Base-by-base conservation (phyloP, 1,284 basidiomycete species). In the Leccinum griseonigrum region DNA sequence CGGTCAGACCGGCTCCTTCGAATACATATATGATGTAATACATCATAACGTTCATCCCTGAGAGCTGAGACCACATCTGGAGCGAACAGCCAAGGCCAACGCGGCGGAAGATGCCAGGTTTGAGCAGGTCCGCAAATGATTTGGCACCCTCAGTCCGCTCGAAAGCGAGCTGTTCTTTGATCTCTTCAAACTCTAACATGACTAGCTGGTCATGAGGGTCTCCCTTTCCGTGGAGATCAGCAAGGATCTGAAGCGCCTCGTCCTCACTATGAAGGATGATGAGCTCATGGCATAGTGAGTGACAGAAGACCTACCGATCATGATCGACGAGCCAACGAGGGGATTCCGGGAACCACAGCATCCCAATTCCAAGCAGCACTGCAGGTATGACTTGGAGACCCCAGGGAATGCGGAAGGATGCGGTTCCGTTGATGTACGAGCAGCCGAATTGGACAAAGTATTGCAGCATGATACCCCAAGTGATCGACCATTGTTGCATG, bases 11-110 rank as follows among this genome's bases (percentile, higher is more conserved):
- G 54, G 90, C 89, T 59, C 87, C 87, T 67, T 88, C 80, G 78
- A 92, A 90, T 58, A 91, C 89, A 65, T 90, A 90, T 66, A 89
- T 78, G 65, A 91, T 87, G 72, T 90, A 90, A 77, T 90, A 89
- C 88, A 91, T 90, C 88, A 92, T 91, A 68, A 85, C 79, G 67
- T 84, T 84, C 83, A 85, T 85, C 57, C 85, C 85, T 16, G 78
- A 79, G 11, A 87, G 74, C 65, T 87, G 86, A 63, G 82, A 84
- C 87, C 86, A 88, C 80, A 84, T 84, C 68, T 88, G 87, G 32
- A 88, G 71, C 14, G 77, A 76, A 65, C 78, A 80, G 34, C 86
- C 87, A 6, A 88, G 77, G 60, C 80, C 70, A 14, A 88, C 85
- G 65, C 87, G 84, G 54, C 85, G 81, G 52, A 83, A 75, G 54